Evolutionary conservation across 2,329 filamentous ascomycete species (phyloP), one percentile per base, ranked within the genome.

Genomic region (Colletotrichum eremochloae): DNA sequence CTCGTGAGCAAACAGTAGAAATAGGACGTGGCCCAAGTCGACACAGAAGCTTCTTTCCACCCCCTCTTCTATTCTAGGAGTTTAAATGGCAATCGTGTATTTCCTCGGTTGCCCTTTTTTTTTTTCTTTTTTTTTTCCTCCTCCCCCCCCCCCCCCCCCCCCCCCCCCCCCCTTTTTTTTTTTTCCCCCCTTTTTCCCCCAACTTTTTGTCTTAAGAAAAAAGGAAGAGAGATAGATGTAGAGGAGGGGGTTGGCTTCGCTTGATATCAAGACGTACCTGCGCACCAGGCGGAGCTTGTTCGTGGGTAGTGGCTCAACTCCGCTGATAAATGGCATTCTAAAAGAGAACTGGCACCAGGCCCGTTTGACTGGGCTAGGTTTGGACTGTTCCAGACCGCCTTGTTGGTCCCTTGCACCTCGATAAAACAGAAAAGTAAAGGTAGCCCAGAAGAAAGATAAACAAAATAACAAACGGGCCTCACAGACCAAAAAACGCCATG

Each of bases 401-500:
- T 57, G 55, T 5, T 18, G 12, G 36, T 12, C 36, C 33, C 20
- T 29, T 40, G 33, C 33, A 9, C 33, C 12, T 38, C 9, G 9
- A 56, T 0, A 56, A n/a, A 52, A 31, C 14, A n/a, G 33, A 55
- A 11, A 38, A 66, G 18, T 29, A 44, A 36, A 57, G 38, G 38
- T 29, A 46, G 36, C 11, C 31, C 29, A 29, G 24, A 44, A 63
- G 29, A 42, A 24, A 24, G 15, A 55, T 20, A 57, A 53, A 52
- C 58, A 68, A 62, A 60, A 18, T 63, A 44, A 33, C 69, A 38
- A 60, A 68, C 58, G 58, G 60, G 69, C 60, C 58, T 68, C 60
- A 63, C 55, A 52, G 50, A 48, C 36, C 40, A 18, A 52, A 64
- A 48, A 20, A 9, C 55, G n/a, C 40, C 53, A 64, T 64, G 44